Evolutionary conservation across 305 asterid species (phyloP).

Genomic region (Vinca major): DNA sequence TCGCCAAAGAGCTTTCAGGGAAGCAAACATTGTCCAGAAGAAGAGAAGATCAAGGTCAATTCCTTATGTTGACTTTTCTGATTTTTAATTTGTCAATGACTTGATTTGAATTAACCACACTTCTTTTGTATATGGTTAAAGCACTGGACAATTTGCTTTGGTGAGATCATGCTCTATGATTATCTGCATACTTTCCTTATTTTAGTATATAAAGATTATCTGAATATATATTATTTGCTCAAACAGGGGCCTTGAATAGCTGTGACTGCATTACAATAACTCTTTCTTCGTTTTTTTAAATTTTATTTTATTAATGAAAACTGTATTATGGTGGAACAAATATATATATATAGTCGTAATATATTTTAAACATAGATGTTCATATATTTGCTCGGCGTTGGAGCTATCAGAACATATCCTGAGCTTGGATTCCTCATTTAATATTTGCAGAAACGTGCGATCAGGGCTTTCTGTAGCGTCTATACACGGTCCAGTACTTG

Average conservation of each 20-base stretch:
- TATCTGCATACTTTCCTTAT: background rate
- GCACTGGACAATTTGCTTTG: constrained; percentile 5
- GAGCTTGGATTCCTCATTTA: constrained; percentile 13
- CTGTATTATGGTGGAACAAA: too few relatives aligned
- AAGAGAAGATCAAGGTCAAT: constrained; percentile 64
- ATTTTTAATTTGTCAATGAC: background rate
- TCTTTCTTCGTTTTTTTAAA: background rate
- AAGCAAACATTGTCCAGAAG: constrained; percentile 55
- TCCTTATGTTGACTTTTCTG: constrained; percentile 14
- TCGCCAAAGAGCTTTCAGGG: constrained; percentile 71
- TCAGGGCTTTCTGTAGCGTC: constrained; percentile 64
- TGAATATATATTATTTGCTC: background rate
- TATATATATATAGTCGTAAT: too few relatives aligned
- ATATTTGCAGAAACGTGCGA: constrained; percentile 47
- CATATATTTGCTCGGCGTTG: background rate
- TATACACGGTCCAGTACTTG: constrained; percentile 87
- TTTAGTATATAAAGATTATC: too few relatives aligned
- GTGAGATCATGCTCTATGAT: background rate
- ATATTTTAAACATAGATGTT: background rate
- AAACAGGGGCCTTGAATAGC: background rate
- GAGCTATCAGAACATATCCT: background rate
- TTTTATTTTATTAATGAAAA: too few relatives aligned
- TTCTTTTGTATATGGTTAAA: background rate
- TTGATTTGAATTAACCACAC: background rate
- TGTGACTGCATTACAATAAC: background rate